Evolutionary conservation across 2,329 filamentous ascomycete genomes (phyloP).

Genomic region (Colletotrichum orchidophilum): DNA sequence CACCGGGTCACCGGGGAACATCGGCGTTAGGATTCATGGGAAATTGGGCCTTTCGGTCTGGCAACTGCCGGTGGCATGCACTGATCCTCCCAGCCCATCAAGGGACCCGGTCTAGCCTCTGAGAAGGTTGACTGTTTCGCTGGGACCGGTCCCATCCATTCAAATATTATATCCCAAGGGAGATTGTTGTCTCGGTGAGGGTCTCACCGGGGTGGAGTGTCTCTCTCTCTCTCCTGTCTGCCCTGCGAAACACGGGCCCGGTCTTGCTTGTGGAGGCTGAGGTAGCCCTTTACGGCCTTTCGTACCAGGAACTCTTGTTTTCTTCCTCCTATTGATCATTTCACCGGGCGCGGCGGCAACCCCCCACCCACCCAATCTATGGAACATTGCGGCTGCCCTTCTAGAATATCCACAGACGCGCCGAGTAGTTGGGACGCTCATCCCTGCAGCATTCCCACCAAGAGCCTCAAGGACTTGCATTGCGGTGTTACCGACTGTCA

Average conservation of each 20-base stretch:
- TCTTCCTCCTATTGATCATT: conserved; percentile 13
- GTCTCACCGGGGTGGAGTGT: conserved; percentile 20
- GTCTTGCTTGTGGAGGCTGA: neutral
- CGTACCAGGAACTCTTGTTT: neutral
- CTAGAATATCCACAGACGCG: conserved; percentile 20
- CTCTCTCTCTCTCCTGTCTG: neutral
- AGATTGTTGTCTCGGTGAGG: conserved; percentile 23
- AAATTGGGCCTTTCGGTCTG: conserved; percentile 20
- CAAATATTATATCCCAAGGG: neutral
- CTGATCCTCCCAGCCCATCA: neutral
- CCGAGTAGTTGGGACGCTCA: conserved; percentile 19
- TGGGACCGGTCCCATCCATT: neutral
- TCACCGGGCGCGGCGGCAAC: conserved; percentile 2
- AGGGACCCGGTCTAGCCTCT: neutral
- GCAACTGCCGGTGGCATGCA: conserved; percentile 9
- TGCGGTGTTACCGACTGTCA: conserved; percentile 23
- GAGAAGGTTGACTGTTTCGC: neutral
- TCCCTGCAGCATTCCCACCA: neutral
- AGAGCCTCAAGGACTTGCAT: conserved; percentile 3
- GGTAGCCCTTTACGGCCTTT: neutral
- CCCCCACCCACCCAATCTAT: conserved; percentile 16
- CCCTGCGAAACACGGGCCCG: conserved; percentile 17
- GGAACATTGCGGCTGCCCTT: conserved; percentile 18
- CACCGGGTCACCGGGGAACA: conserved; percentile 18
- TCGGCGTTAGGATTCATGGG: neutral